Percentiles rank a stretch among this genome's conserved stretches.
phyloP scores from a whole-genome alignment of 441 rosid species.

The Rhodomyrtus psidioides region DNA sequence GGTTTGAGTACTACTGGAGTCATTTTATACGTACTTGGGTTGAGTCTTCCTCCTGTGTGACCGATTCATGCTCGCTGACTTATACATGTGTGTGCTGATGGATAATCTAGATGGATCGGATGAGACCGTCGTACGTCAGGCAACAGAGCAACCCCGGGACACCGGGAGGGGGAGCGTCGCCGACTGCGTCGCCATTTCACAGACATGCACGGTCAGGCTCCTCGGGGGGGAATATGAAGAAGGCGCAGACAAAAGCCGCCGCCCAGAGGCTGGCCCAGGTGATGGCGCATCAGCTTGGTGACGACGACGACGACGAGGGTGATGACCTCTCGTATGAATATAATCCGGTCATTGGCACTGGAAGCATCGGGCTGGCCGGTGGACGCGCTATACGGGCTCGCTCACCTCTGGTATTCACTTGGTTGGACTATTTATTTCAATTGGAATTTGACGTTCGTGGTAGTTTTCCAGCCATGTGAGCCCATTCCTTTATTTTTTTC shows the following conservation, averaged over 20 bases:
- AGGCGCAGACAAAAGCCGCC: constrained; percentile 86
- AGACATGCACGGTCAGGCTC: constrained; percentile 69
- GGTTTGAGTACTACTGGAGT: neutral
- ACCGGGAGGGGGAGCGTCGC: constrained; percentile 37
- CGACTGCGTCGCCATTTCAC: constrained; percentile 32
- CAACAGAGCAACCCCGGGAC: constrained; percentile 30
- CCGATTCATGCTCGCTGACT: neutral
- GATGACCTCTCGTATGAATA: constrained; percentile 48
- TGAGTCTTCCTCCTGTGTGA: neutral
- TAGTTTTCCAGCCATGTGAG: neutral
- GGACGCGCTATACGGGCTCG: constrained; percentile 45
- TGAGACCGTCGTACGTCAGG: constrained; percentile 30
- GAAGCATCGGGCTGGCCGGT: constrained; percentile 61
- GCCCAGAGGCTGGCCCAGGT: constrained; percentile 92
- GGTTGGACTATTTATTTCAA: neutral
- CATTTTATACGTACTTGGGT: too few species aligned
- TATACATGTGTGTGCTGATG: neutral
- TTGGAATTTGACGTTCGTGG: neutral
- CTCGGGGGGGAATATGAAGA: constrained; percentile 25
- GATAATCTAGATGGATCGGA: constrained; percentile 36
- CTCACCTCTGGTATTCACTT: constrained; percentile 48
- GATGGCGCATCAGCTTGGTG: constrained; percentile 54
- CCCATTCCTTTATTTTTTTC: neutral
- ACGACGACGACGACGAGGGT: constrained; percentile 37
- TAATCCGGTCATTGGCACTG: constrained; percentile 14